These are phyloP conservation scores for Fistulifera pelliculosa DNA, from an alignment of 108 stramenopile species.

Conservation along the genomic window DNA sequence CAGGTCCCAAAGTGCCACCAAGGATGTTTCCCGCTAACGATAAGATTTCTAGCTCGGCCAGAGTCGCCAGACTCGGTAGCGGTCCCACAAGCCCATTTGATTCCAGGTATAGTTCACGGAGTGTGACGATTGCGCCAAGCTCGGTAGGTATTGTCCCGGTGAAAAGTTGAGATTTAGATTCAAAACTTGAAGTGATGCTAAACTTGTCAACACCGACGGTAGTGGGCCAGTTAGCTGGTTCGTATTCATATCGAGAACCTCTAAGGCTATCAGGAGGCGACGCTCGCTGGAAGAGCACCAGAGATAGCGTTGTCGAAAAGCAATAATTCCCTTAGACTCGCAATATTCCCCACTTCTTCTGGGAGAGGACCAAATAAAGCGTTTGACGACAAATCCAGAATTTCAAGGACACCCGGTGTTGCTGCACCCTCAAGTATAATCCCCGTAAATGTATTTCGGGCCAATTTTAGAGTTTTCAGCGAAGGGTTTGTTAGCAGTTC, in stretches of 20 bases:
- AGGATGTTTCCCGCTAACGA: background rate
- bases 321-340: conserved; percentile 16
- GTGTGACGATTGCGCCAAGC: background rate
- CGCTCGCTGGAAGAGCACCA: background rate
- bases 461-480: background rate
- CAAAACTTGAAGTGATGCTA: background rate
- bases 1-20: background rate
- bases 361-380: conserved; percentile 8
- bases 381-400: conserved; percentile 7
- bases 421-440: background rate
- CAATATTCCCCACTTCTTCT: background rate
- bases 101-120: conserved; percentile 1
- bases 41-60: background rate
- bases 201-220: conserved; percentile 2
- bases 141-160: background rate
- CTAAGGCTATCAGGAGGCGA: conserved; percentile 7
- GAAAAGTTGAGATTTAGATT: background rate
- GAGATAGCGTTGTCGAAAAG: background rate
- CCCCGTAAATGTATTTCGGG: conserved; percentile 3
- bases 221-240: conserved; percentile 11
- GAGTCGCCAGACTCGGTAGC: background rate
- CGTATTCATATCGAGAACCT: conserved; percentile 5
- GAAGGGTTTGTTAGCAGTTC: background rate
- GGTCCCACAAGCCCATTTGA: background rate
- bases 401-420: background rate